Evolutionary conservation across 2,329 filamentous ascomycete genomes (phyloP).

Genomic region (Coleophoma cylindrospora): DNA sequence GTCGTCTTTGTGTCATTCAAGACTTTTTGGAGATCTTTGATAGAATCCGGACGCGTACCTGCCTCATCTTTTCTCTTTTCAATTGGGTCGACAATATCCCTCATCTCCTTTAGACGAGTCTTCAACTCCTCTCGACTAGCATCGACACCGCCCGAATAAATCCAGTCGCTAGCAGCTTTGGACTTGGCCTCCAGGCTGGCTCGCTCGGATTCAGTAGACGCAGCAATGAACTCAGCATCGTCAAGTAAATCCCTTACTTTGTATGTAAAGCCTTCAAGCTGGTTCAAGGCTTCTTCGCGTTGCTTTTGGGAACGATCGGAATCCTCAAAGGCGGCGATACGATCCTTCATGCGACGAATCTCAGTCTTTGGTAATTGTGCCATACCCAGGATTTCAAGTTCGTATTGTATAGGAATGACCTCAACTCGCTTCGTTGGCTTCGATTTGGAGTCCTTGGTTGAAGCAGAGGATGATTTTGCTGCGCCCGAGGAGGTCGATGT

Average conservation of each 20-base stretch:
- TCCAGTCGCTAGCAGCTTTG: slow-evolving; percentile 75
- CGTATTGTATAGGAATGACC: slow-evolving; percentile 24
- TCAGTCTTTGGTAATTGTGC: slow-evolving; percentile 21
- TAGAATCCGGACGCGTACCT: slow-evolving; percentile 61
- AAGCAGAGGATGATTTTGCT: slow-evolving; percentile 24
- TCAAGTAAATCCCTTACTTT: slow-evolving; percentile 78
- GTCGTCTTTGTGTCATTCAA: slow-evolving; percentile 69
- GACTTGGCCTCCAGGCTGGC: slow-evolving; percentile 62
- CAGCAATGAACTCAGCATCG: slow-evolving; percentile 66
- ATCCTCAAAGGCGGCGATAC: slow-evolving; percentile 76
- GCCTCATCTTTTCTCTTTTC: slow-evolving; percentile 71
- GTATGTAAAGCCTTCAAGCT: slow-evolving; percentile 92
- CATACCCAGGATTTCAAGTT: slow-evolving; percentile 17
- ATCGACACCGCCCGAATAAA: slow-evolving; percentile 78
- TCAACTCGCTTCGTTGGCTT: slow-evolving; percentile 24
- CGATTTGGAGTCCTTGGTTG: slow-evolving; percentile 17
- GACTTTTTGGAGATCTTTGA: slow-evolving; percentile 64
- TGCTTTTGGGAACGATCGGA: slow-evolving; percentile 74
- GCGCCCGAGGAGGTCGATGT: slow-evolving; percentile 33
- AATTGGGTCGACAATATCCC: slow-evolving; percentile 73
- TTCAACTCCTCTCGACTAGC: slow-evolving; percentile 72
- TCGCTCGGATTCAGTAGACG: slow-evolving; percentile 66
- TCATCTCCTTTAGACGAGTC: slow-evolving; percentile 69
- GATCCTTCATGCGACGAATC: slow-evolving; percentile 39
- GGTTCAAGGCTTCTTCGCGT: slow-evolving; percentile 85